Base-by-base conservation (phyloP, 164 flowering plant genomes). In the Liriodendron chinense region DNA sequence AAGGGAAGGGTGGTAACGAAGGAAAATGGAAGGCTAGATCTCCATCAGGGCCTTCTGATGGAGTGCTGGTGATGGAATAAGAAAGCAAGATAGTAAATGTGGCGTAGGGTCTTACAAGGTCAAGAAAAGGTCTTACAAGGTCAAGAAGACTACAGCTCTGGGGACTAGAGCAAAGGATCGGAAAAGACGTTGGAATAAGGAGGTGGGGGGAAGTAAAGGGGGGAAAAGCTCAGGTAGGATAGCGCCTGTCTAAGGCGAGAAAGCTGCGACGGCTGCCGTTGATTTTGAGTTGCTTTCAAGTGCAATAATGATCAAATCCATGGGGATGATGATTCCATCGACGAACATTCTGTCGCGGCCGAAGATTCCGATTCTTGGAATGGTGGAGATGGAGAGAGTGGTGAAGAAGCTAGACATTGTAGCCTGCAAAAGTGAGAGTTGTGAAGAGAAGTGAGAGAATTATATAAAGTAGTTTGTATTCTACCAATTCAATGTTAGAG, bases 41-140 rank as follows among this genome's bases (percentile, higher is more conserved):
- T 65, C 75, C 47, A 63, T 68, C 77, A 53, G 56, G 2, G 26
- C 22, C 2, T 9, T 67, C 63, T 26, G 74, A 72, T 34, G 67
- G 56, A 73, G 76, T 72, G 56, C 69, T 57, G 12, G 16, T 9
- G 2, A 50, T 14, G 9, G 20, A 34, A 69, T 0, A 43, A 9
- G 48, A 26, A 71, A 74, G 1, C 21, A 77, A 75, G 73, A 66
- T 0, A 72, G 50, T 20, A 43, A 43, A 70, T 9, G 28, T 21
- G 20, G 49, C 0, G 6, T 3, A 49, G 85, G 94, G 92, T 90
- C 97, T 93, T 93, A 90, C 96, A 89, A 92, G 95, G 92, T 88
- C 97, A 91, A 93, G 94, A 91, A 91, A 89, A 89, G 91, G 94
- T 84, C 93, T 93, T 90, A 91, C 95, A 91, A 90, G 93, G 94